Evolutionary conservation across 305 asterid species (phyloP), one percentile per base, ranked within the genome.

Genomic region (Coffea humblotiana): DNA sequence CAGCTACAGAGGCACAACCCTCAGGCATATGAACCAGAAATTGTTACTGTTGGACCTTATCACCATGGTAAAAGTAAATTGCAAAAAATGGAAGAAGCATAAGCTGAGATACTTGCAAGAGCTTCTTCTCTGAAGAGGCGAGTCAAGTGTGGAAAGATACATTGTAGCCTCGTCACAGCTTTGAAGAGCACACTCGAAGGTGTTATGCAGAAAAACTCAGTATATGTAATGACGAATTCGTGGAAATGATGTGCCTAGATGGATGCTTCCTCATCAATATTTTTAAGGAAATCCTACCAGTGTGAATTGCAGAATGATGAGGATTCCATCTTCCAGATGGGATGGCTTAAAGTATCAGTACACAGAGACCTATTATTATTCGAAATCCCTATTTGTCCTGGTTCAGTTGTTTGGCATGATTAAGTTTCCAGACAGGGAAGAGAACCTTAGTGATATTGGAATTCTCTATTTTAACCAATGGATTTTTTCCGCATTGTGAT

Each of bases 301-400:
- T 1, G 6, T 2, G 15, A 25, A 8, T 9, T 25, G 35, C 35
- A 1, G 4, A 10, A 12, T 48, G 14, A 63, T 9, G 16, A 2
- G 35, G 18, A 63, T 63, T 4, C 43, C 43, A 37, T 37, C 43
- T 37, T 37, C 43, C 43, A 37, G 43, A 37, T 37, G 3, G 43
- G 43, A 2, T 37, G 43, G 43, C 21, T 63, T 2, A 1, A 8
- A 5, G 10, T 8, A 5, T 1, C 6, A 15, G 8, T 63, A 23
- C 2, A 0, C 1, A 11, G 2, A 1, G 82, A 85, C 75, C 40
- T 85, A 15, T 13, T 82, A 47, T 25, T 85, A n/a, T 25, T 79
- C n/a, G 85, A 82, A 85, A 79, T 35, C 79, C 0, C 79, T 79
- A 56, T 65, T 82, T 21, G 5, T 85, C 23, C 85, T 82, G 0